Evolutionary conservation across 805 yeast species (phyloP).

Genomic region (Cephaloascus albidus): DNA sequence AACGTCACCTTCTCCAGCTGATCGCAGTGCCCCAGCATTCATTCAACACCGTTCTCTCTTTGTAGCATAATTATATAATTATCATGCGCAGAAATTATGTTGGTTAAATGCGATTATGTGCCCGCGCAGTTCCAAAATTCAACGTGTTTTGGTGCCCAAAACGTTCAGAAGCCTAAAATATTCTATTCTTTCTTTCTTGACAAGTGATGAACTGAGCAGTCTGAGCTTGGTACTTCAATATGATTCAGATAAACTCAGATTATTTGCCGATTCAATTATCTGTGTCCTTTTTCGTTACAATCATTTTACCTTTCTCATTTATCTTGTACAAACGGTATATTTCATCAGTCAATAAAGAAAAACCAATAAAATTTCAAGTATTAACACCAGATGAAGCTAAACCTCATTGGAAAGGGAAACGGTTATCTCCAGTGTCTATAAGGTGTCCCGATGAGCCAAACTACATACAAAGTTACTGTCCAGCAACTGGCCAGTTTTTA

Average conservation of each 20-base stretch:
- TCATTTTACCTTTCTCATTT: conserved; percentile 3
- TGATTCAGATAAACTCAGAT: not conserved
- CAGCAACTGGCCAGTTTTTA: conserved; percentile 88
- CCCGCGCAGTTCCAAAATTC: too few species aligned
- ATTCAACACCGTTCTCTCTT: too few species aligned
- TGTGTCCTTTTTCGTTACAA: conserved; percentile 11
- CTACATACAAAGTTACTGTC: conserved; percentile 79
- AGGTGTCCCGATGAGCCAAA: conserved; percentile 53
- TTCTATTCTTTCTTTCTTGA: too few species aligned
- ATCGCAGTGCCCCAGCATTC: too few species aligned
- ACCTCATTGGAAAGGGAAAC: conserved; percentile 87
- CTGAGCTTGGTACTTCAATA: not conserved
- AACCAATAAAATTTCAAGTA: conserved; percentile 37
- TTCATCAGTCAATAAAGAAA: conserved; percentile 14
- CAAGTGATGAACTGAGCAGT: too few species aligned
- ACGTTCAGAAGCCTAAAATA: too few species aligned
- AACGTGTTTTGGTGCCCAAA: too few species aligned
- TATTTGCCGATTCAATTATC: conserved; percentile 8
- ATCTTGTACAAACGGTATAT: conserved; percentile 1
- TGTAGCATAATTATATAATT: too few species aligned
- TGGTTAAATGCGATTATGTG: too few species aligned
- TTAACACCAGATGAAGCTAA: conserved; percentile 69
- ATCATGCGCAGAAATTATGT: too few species aligned
- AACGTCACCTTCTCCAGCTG: too few species aligned
- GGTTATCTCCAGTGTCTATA: conserved; percentile 57